Conservation (phyloP, 257 asterid genomes). For the Cordia subcordata region DNA sequence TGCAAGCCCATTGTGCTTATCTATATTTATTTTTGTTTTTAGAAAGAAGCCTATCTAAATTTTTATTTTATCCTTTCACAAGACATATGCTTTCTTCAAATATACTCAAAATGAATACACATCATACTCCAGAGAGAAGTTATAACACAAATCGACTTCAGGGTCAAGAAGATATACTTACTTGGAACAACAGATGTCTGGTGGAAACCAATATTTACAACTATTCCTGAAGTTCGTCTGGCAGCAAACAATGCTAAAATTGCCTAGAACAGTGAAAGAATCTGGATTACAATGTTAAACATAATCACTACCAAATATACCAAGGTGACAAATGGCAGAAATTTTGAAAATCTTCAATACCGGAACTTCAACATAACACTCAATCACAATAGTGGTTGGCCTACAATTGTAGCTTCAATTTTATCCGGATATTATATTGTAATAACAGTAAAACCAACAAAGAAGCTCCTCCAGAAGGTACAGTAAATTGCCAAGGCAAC, state of each 20-base stretch:
- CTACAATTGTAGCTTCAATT: no score
- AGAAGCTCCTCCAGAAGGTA: no score
- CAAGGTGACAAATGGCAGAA: not conserved
- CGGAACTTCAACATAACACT: no score
- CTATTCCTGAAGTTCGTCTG: conserved; percentile 79
- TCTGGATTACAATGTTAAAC: not conserved
- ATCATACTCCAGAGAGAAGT: not conserved
- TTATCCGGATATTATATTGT: no score
- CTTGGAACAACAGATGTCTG: conserved; percentile 93
- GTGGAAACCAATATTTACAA: conserved; percentile 89
- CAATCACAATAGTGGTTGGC: no score
- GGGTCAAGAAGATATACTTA: conserved; percentile 24
- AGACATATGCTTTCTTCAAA: not conserved
- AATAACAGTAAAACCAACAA: no score
- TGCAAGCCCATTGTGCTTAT: no score
- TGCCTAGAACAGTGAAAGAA: conserved; percentile 42
- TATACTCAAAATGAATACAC: not conserved
- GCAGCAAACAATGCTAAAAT: conserved; percentile 92
- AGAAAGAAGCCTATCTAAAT: not conserved
- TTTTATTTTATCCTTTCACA: not conserved
- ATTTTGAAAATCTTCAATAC: no score
- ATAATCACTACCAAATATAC: not conserved
- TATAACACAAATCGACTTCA: not conserved
- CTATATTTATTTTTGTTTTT: not conserved
- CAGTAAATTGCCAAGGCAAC: no score